Conservation (phyloP, 192 early-diverging fungal genomes). For the Coemansia sp. region DNA sequence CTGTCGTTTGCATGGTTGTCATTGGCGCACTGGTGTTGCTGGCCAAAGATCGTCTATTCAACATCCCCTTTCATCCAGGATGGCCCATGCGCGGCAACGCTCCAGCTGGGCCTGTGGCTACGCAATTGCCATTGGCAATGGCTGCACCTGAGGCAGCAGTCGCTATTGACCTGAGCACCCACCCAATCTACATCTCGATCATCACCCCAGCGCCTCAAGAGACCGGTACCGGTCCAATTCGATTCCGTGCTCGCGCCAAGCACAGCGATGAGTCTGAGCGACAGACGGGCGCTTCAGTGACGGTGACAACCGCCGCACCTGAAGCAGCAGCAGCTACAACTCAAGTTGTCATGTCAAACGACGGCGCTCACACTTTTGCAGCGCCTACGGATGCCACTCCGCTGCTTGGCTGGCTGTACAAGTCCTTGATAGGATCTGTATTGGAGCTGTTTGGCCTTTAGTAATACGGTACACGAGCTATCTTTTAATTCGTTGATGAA, state of each 20-base stretch:
- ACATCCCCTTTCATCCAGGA: not conserved
- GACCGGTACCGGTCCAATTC: not conserved
- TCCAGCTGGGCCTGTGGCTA: not conserved
- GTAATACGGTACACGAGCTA: not conserved
- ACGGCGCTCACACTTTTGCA: not conserved
- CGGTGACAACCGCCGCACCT: not conserved
- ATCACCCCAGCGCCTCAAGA: not conserved
- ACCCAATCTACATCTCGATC: slow-evolving; percentile 7
- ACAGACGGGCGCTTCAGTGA: not conserved
- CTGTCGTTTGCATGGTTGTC: not conserved
- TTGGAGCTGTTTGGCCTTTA: slow-evolving; percentile 5
- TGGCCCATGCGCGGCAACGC: not conserved
- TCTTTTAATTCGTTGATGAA: not conserved
- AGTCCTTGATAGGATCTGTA: slow-evolving; percentile 2
- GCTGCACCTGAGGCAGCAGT: not conserved
- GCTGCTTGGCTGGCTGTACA: slow-evolving; percentile 6
- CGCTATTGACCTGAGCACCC: not conserved
- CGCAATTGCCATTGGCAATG: not conserved
- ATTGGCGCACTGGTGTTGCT: slow-evolving; percentile 4
- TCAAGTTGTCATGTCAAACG: not conserved
- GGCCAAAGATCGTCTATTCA: slow-evolving; percentile 3
- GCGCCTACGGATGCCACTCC: not conserved
- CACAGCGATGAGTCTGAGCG: not conserved
- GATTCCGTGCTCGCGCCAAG: slow-evolving; percentile 4
- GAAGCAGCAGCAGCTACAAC: not conserved